phyloP scores from a whole-genome alignment of 1,284 basidiomycete species.

The Ganoderma lingzhi region DNA sequence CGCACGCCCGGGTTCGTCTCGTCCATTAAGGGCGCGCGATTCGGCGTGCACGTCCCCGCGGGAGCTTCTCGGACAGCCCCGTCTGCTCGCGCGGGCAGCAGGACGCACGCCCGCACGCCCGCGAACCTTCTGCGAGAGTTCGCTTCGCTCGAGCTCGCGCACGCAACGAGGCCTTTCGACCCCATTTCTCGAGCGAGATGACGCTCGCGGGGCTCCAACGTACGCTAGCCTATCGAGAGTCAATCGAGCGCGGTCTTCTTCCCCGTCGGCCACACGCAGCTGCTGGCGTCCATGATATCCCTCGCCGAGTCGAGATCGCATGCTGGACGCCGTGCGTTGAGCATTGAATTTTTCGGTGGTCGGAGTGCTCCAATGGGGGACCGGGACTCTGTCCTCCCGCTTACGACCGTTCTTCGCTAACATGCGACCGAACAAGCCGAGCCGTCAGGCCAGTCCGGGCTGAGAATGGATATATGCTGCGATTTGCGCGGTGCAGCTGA shows the following conservation, averaged over 20 bases:
- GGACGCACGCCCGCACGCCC: constrained; percentile 2
- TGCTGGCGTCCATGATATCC: neutral
- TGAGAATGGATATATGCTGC: constrained; percentile 13
- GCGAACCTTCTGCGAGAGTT: neutral
- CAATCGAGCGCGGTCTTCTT: constrained; percentile 16
- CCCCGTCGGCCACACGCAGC: constrained; percentile 1
- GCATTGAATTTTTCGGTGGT: neutral
- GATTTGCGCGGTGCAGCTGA: constrained; percentile 6
- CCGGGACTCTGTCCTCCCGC: neutral
- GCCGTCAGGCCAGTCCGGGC: neutral
- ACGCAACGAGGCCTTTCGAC: neutral
- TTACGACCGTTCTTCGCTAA: neutral
- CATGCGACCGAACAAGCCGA: constrained; percentile 8
- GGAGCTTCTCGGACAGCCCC: neutral
- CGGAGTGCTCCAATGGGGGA: neutral
- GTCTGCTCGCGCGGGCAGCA: constrained; percentile 3
- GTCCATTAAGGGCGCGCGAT: constrained; percentile 1
- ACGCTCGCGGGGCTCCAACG: constrained; percentile 11
- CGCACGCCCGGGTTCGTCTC: neutral
- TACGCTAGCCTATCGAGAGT: constrained; percentile 21
- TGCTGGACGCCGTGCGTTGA: neutral
- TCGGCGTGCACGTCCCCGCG: constrained; percentile 2
- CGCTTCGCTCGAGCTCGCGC: neutral
- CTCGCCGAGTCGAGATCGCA: neutral
- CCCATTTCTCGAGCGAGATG: neutral